These are phyloP conservation scores for Evernia prunastri DNA, from an alignment of 495 filamentous ascomycete genomes.

Conservation along the genomic window DNA sequence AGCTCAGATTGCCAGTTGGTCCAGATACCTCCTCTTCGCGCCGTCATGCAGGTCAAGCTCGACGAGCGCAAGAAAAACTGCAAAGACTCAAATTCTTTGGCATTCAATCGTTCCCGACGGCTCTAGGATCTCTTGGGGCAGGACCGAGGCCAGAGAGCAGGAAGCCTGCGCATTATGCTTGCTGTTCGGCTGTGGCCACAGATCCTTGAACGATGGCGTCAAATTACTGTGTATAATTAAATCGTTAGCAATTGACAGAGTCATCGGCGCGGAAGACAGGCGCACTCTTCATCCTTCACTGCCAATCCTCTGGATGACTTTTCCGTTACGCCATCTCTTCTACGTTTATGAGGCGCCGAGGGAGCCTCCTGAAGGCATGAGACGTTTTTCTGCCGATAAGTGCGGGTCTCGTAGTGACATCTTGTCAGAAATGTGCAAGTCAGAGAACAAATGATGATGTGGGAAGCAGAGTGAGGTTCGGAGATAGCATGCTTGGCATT, in stretches of 20 bases:
- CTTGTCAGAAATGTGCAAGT: neutral
- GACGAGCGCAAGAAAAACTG: too few relatives aligned
- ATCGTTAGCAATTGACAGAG: neutral
- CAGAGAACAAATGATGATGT: neutral
- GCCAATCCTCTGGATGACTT: too few relatives aligned
- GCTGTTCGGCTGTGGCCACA: neutral
- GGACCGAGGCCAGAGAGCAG: neutral
- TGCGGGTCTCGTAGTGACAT: neutral
- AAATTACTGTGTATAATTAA: neutral
- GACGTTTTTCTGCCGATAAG: too few relatives aligned
- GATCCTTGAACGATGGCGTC: neutral
- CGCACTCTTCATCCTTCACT: neutral
- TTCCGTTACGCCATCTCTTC: neutral
- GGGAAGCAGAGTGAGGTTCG: neutral
- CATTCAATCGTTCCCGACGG: neutral
- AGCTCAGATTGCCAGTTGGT: neutral
- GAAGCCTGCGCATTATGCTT: neutral
- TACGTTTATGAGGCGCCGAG: neutral
- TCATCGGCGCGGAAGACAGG: neutral
- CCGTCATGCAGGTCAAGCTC: too few relatives aligned
- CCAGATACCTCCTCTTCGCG: neutral
- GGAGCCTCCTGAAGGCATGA: too few relatives aligned
- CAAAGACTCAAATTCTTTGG: neutral
- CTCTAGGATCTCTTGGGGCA: neutral
- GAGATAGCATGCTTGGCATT: neutral